A percentile compares a stretch with the other conserved stretches of the same genome.
Evolutionary conservation across 2,329 filamentous ascomycete species (phyloP).

Genomic region (Penicillium sp.): DNA sequence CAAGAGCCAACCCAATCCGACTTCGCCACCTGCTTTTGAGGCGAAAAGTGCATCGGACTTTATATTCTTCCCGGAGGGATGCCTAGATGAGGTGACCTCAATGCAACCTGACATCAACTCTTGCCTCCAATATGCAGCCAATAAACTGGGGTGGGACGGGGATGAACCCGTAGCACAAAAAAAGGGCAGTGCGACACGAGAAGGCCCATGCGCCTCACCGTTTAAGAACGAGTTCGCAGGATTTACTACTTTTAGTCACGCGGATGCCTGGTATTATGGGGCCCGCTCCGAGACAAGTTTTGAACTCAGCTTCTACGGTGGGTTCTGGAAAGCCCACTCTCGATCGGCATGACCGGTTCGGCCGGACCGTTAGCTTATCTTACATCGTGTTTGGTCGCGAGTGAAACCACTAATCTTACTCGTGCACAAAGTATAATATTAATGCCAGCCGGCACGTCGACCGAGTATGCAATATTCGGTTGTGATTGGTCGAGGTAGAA

Average conservation of each 20-base stretch:
- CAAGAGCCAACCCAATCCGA: background rate
- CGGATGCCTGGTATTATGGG: background rate
- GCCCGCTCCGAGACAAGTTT: slow-evolving; percentile 1
- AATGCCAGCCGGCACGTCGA: background rate
- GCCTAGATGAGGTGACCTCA: background rate
- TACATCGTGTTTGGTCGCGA: background rate
- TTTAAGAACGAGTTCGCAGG: background rate
- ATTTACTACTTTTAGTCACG: background rate
- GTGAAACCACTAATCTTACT: background rate
- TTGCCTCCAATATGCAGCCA: background rate
- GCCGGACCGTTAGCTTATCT: background rate
- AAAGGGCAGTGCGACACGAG: background rate
- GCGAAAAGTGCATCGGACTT: background rate
- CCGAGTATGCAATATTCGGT: background rate
- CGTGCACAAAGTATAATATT: background rate
- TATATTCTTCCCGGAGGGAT: background rate
- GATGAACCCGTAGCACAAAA: background rate
- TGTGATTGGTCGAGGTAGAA: background rate
- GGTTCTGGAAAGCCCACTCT: slow-evolving; percentile 8
- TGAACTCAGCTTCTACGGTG: slow-evolving; percentile 1
- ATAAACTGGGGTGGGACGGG: background rate
- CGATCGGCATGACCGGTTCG: slow-evolving; percentile 1
- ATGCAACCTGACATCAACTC: background rate
- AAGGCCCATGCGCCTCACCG: background rate
- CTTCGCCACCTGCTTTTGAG: background rate